phyloP scores from a whole-genome alignment of 352 stramenopile species.

The Globisporangium paroecandrum region DNA sequence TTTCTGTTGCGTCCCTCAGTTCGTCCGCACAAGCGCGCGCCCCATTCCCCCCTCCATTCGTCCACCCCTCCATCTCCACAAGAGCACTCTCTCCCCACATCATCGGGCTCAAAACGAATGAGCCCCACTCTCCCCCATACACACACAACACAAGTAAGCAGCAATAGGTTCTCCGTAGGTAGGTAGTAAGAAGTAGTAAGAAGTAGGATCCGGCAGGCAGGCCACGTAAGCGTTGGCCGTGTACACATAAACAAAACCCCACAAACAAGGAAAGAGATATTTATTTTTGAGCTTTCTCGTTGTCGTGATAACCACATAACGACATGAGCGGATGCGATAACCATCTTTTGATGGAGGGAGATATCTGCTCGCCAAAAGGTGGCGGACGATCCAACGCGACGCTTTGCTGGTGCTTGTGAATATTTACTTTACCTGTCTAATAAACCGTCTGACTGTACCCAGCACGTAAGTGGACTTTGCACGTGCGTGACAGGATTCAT shows the following conservation, averaged over 20 bases:
- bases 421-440: no score
- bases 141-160: constrained; percentile 2
- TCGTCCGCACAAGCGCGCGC: not conserved
- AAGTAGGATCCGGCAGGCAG: not conserved
- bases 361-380: no score
- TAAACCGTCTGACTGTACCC: not conserved
- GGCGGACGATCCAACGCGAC: no score
- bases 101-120: constrained; percentile 6
- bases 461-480: not conserved
- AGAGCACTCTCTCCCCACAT: not conserved
- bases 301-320: not conserved
- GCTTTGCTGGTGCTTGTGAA: no score
- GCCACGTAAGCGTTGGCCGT: not conserved
- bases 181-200: not conserved
- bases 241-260: constrained; percentile 13
- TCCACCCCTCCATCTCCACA: not conserved
- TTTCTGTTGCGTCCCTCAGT: constrained; percentile 6
- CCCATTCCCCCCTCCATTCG: not conserved
- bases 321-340: not conserved
- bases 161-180: not conserved
- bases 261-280: constrained; percentile 6
- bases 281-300: constrained; percentile 3
- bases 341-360: no score
- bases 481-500: not conserved
- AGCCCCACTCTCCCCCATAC: not conserved